phyloP scores from a whole-genome alignment of 495 filamentous ascomycete species.

The Penicillium pancosmium region DNA sequence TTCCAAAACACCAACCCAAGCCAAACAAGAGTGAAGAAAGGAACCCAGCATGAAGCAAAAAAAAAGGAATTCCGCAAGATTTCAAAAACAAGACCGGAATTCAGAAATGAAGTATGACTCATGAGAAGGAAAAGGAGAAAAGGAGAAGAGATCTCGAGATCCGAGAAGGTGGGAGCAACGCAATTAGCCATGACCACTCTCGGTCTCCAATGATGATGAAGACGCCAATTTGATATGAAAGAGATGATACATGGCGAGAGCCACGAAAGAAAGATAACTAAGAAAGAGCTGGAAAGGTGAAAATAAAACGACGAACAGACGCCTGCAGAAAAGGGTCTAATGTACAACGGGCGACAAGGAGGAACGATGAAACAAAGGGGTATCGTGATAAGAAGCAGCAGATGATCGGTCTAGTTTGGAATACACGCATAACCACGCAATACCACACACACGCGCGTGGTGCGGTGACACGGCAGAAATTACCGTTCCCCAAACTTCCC shows the following conservation, averaged over 20 bases:
- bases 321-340: constrained; percentile 23
- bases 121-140: not conserved
- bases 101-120: constrained; percentile 9
- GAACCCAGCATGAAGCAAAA: not conserved
- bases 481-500: constrained; percentile 57
- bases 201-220: constrained; percentile 18
- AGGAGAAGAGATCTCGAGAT: not conserved
- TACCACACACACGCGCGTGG: constrained; percentile 12
- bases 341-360: constrained; percentile 25
- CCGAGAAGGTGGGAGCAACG: constrained; percentile 7
- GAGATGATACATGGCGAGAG: constrained; percentile 7
- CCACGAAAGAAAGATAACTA: constrained; percentile 7
- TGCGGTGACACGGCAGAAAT: constrained; percentile 20
- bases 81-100: not conserved
- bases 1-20: constrained; percentile 24
- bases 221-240: constrained; percentile 26
- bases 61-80: constrained; percentile 7
- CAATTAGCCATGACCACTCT: constrained; percentile 14
- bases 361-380: constrained; percentile 25
- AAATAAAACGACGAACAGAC: constrained; percentile 9
- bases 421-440: not conserved
- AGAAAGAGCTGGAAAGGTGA: constrained; percentile 7
- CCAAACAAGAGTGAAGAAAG: constrained; percentile 5
- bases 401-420: constrained; percentile 10
- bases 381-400: constrained; percentile 31